These are phyloP conservation scores for Curvularia sp. DNA, from an alignment of 2,329 filamentous ascomycete genomes.

Conservation along the genomic window DNA sequence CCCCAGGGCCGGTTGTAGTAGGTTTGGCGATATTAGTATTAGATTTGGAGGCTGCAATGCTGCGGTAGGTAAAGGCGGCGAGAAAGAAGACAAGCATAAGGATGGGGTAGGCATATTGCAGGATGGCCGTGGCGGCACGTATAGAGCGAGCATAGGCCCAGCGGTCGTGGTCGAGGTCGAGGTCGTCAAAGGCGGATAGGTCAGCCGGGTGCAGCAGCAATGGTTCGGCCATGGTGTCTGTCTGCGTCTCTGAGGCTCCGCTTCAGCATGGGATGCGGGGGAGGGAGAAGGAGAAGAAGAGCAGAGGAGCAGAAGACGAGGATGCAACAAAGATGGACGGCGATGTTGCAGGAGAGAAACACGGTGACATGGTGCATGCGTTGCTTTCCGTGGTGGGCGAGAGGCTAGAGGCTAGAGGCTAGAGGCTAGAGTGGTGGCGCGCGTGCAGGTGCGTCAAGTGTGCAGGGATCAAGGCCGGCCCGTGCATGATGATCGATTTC, in stretches of 20 bases:
- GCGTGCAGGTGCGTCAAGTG: slow-evolving; percentile 11
- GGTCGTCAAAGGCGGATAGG: slow-evolving; percentile 18
- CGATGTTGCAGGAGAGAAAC: slow-evolving; percentile 20
- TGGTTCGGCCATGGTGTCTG: slow-evolving; percentile 30
- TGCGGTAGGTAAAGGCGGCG: slow-evolving; percentile 66
- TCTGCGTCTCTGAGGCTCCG: slow-evolving; percentile 19
- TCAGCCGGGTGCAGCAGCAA: slow-evolving; percentile 19
- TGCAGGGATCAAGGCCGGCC: slow-evolving; percentile 1
- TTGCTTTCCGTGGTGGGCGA: slow-evolving; percentile 11
- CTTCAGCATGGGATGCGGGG: slow-evolving; percentile 13
- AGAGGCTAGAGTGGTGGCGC: slow-evolving; percentile 20
- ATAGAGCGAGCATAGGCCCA: slow-evolving; percentile 32
- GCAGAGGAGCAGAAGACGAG: neutral
- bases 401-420: slow-evolving; percentile 17
- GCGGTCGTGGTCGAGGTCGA: slow-evolving; percentile 21
- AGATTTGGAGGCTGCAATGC: slow-evolving; percentile 61
- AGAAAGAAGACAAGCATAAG: slow-evolving; percentile 70
- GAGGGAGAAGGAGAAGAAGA: no score
- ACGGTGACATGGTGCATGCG: slow-evolving; percentile 21
- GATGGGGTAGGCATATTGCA: slow-evolving; percentile 69
- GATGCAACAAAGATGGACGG: slow-evolving; percentile 8
- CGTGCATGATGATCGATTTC: slow-evolving; percentile 16
- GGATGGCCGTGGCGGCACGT: slow-evolving; percentile 38
- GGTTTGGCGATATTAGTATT: slow-evolving; percentile 56
- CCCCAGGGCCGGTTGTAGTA: slow-evolving; percentile 77